Conservation (phyloP, 2,329 filamentous ascomycete species). For the Colletotrichum euphorbiae region DNA sequence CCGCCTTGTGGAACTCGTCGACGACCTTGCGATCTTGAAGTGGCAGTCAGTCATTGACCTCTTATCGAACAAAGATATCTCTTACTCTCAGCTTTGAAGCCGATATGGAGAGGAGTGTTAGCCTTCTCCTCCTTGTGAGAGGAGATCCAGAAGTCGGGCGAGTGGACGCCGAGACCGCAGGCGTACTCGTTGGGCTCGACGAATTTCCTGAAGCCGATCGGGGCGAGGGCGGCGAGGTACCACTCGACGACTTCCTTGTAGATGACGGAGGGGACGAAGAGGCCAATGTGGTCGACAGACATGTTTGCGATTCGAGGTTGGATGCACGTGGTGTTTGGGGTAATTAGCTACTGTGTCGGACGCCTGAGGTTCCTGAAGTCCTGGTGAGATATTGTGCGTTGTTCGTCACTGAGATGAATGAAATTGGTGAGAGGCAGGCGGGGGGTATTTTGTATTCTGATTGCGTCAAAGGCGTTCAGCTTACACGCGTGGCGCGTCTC, state of each 20-base stretch:
- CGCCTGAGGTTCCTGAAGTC: neutral
- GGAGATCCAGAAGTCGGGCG: conserved; percentile 49
- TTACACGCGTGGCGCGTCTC: neutral
- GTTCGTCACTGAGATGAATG: neutral
- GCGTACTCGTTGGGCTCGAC: conserved; percentile 45
- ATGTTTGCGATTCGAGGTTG: conserved; percentile 42
- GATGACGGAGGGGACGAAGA: conserved; percentile 46
- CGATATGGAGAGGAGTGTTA: conserved; percentile 45
- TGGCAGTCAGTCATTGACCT: neutral
- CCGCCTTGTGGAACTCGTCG: conserved; percentile 57
- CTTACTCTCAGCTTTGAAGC: conserved; percentile 48
- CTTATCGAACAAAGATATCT: neutral
- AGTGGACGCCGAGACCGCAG: conserved; percentile 48
- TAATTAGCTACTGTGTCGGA: too few species aligned
- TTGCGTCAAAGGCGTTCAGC: neutral
- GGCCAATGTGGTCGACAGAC: conserved; percentile 51
- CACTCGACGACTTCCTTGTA: conserved; percentile 47
- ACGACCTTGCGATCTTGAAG: conserved; percentile 53
- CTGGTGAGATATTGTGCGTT: neutral
- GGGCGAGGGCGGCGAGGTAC: conserved; percentile 50
- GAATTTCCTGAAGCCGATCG: conserved; percentile 51
- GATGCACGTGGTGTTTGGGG: too few species aligned
- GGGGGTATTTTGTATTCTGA: conserved; percentile 17
- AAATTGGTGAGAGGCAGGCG: neutral
- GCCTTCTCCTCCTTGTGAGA: conserved; percentile 32